Base-by-base conservation (phyloP, 202 grass and related monocot genomes). In the Sporobolus alterniflorus region DNA sequence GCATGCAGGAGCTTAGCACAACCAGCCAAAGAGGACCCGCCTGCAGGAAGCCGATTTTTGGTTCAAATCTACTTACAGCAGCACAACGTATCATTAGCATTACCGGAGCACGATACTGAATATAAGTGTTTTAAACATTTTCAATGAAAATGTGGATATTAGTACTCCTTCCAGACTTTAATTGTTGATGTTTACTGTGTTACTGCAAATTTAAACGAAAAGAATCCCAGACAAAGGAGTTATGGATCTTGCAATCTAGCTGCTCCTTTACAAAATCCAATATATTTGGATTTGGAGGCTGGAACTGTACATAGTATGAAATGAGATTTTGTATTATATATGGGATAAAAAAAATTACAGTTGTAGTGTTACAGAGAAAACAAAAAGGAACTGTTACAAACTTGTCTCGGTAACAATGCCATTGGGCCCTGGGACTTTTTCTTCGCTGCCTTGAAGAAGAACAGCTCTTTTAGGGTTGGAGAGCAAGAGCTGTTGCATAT, bases 401-500 rank as follows among this genome's bases (percentile, higher is more conserved):
- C 80, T 90, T 76, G 78, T 83, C 67, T 84, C 55, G 43, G 75
- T 85, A 28, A 86, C 39, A 56, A 77, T 62, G 42, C 57, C 56
- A 48, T 80, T 43, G 7, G 41, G 16, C 28, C 49, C 84, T 43
- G 63, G 64, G 76, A 28, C 66, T 22, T 88, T 88, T 83, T 90
- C 87, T 67, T 84, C 64, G 78, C 48, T 88, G 42, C 48, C 68
- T 89, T 91, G 81, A 78, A 98, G 86, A 68, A 98, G 93, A 76
- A 85, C 71, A 52, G 91, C 85, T 81, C 91, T 91, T 91, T 94
- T 89, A 69, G 96, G 89, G 74, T 94, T 96, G 40, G 91, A 99
- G 48, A 99, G 84, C 43, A 99, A 60, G 51, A 96, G 85, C 50
- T 94, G 93, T 82, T 99, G 96, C 76, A 90, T 89, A 81, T 99